Conservation (phyloP, 148 eudicot genomes). For the Rhododendron kiyosumense region DNA sequence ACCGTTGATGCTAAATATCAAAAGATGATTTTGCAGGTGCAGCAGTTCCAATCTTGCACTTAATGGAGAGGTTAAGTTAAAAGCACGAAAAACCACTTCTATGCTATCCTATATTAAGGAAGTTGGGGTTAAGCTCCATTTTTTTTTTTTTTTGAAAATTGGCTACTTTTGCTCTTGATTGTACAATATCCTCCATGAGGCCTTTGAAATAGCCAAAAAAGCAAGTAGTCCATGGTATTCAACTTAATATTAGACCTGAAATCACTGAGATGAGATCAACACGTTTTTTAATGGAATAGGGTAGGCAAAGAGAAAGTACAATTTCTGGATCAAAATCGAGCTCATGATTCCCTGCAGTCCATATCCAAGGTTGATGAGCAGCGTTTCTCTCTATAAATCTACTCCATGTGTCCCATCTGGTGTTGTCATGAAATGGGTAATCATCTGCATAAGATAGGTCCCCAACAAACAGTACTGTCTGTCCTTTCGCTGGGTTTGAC, state of each 20-base stretch:
- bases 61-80: background rate
- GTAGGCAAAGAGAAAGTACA: slow-evolving; percentile 27
- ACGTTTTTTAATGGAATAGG: background rate
- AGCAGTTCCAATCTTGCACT: background rate
- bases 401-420: slow-evolving; percentile 91
- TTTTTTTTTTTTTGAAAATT: no score
- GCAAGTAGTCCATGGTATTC: background rate
- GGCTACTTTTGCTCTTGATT: background rate
- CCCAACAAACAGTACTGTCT: slow-evolving; percentile 62
- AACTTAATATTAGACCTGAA: background rate
- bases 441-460: slow-evolving; percentile 79
- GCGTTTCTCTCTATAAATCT: slow-evolving; percentile 71
- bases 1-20: background rate
- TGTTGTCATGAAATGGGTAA: slow-evolving; percentile 62
- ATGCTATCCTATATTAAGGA: background rate
- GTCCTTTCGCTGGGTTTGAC: slow-evolving; percentile 55
- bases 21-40: background rate
- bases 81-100: background rate
- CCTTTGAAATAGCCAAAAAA: background rate
- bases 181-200: background rate
- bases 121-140: background rate
- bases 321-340: slow-evolving; percentile 52
- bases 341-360: slow-evolving; percentile 83
- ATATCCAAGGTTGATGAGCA: slow-evolving; percentile 86
- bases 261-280: background rate